Conservation (phyloP, 2,329 filamentous ascomycete genomes). For the Exophiala phaeomuriformis region DNA sequence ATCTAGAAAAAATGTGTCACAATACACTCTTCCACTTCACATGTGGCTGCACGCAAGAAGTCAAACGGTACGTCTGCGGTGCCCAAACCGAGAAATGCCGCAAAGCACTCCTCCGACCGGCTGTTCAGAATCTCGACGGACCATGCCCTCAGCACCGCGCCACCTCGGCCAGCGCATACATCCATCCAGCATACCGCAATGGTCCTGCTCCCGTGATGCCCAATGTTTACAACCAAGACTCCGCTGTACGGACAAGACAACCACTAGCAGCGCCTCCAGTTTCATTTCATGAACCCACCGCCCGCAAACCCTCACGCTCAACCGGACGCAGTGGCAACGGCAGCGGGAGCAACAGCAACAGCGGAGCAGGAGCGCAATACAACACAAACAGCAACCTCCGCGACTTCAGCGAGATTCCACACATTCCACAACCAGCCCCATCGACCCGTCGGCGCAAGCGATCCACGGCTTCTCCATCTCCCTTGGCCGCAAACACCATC, state of each 20-base stretch:
- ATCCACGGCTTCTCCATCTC: neutral
- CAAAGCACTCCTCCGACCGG: neutral
- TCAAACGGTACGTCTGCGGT: neutral
- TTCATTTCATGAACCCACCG: neutral
- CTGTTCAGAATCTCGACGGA: neutral
- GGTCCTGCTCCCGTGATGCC: neutral
- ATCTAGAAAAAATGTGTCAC: neutral
- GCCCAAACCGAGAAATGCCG: neutral
- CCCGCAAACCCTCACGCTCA: neutral
- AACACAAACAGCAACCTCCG: neutral
- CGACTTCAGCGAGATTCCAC: constrained; percentile 5
- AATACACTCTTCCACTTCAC: neutral
- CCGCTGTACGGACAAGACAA: neutral
- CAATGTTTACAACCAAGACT: neutral
- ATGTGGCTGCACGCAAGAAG: neutral
- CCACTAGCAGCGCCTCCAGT: neutral
- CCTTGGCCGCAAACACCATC: neutral
- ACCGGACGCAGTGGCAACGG: too few relatives aligned
- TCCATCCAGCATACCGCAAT: constrained; percentile 3
- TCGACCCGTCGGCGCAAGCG: neutral
- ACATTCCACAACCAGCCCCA: neutral
- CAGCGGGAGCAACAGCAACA: neutral
- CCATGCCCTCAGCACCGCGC: neutral
- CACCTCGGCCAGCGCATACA: neutral
- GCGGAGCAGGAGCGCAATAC: neutral